Conservation (phyloP, 106 monocot species). For the Allium cepa region DNA sequence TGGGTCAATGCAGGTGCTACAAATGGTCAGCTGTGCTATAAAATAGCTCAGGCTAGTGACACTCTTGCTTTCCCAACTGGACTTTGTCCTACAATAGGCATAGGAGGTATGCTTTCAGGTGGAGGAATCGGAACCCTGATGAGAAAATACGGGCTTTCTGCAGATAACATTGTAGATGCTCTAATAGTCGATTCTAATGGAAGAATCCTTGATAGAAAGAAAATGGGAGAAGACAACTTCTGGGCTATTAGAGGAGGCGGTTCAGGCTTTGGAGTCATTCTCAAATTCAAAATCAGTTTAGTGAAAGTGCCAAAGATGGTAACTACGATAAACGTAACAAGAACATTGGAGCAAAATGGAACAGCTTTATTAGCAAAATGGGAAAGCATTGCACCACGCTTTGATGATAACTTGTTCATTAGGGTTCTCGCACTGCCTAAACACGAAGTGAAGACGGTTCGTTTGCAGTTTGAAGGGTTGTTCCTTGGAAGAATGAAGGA, state of each 20-base stretch:
- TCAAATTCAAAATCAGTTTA: slow-evolving; percentile 17
- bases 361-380: slow-evolving; percentile 1
- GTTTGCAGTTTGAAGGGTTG: slow-evolving; percentile 12
- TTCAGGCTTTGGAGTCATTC: slow-evolving; percentile 18
- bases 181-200: slow-evolving; percentile 21
- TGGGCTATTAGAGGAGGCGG: slow-evolving; percentile 59
- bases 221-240: slow-evolving; percentile 60
- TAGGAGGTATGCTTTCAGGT: no score
- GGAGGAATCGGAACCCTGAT: no score
- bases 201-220: slow-evolving; percentile 16
- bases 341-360: neutral
- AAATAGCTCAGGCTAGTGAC: no score
- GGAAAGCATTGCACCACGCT: slow-evolving; percentile 12
- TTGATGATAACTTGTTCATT: slow-evolving; percentile 11
- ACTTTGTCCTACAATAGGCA: no score
- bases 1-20: slow-evolving; percentile 20
- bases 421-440: neutral
- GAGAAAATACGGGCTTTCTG: no score
- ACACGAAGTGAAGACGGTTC: neutral
- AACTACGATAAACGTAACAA: slow-evolving; percentile 14
- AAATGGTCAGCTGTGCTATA: no score
- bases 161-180: slow-evolving; percentile 37
- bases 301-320: slow-evolving; percentile 19
- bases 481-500: slow-evolving; percentile 10
- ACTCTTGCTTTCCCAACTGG: no score